Conservation (phyloP, 2,329 filamentous ascomycete genomes). For the Stemphylium beticola region DNA sequence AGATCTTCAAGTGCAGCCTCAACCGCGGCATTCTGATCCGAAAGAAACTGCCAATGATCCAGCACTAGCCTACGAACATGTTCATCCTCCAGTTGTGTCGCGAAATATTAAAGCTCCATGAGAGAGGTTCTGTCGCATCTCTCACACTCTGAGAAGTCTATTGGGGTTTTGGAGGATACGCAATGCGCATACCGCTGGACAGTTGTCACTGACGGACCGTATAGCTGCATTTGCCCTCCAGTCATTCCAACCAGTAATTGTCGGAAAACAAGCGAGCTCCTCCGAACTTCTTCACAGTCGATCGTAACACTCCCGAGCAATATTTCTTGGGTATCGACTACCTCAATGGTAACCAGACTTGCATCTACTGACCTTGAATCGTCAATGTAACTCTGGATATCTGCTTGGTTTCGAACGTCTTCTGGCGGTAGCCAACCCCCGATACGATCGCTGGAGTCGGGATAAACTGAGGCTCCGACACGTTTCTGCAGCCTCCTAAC, state of each 20-base stretch:
- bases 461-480: not conserved
- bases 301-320: not conserved
- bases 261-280: not conserved
- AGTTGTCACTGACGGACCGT: not conserved
- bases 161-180: not conserved
- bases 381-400: conserved; percentile 6
- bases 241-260: not conserved
- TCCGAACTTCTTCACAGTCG: not conserved
- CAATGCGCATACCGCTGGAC: conserved; percentile 2
- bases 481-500: not conserved
- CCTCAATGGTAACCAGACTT: not conserved
- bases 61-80: not conserved
- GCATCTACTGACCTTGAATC: not conserved
- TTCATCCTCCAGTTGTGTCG: conserved; percentile 4
- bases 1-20: conserved; percentile 1
- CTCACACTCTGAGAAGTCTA: not conserved
- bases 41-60: not conserved
- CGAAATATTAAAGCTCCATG: conserved; percentile 7
- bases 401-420: conserved; percentile 6
- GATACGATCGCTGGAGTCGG: not conserved
- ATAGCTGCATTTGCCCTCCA: not conserved
- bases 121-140: not conserved
- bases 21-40: not conserved
- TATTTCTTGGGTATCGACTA: not conserved
- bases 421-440: conserved; percentile 14